Base-by-base conservation (phyloP, 2,329 filamentous ascomycete species). In the Colletotrichum costaricense region DNA sequence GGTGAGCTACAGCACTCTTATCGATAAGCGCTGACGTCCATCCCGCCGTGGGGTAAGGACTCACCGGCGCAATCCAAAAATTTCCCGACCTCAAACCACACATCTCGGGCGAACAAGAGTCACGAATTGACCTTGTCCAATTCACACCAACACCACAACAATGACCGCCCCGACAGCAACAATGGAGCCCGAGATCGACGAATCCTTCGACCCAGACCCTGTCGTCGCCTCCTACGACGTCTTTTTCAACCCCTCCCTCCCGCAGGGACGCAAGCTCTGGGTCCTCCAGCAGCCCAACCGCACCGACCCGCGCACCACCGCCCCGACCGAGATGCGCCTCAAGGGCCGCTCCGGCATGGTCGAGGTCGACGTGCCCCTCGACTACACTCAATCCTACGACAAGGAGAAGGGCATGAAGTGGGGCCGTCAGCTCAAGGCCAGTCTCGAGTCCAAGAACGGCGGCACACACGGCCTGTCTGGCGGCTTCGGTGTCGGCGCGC, bases 271-370 rank as follows among this genome's bases (percentile, higher is more conserved):
- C 72, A 89, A 92, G 76, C 90, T 95, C 73, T 93, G 96, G 78
- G 90, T 98, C 75, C 90, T 99, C 58, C 95, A 98, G 85, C 97
- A 97, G 82, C 93, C 95, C 30, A 95, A 95, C 83, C 93, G 94
- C 75, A 87, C 88, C 52, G 86, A 90, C 71, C 86, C 89, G 54
- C 88, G 92, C 75, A 80, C 83, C 12, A 78, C 83, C 59, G 82
- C 90, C 26, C 93, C 96, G 12, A 86, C 90, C 19, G 91, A 93
- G 78, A 86, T 98, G 78, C 94, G 96, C 76, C 86, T 98, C 81
- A 99, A 98, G 85, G 89, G 92, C 16, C 85, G 89, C 69, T 90
- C 94, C 0, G 95, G 95, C 69, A 94, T 98, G 84, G 87, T 98
- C 69, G 97, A 99, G 84, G 88, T 98, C 65, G 97, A 99, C 81